Percentiles rank a stretch among this genome's conserved stretches.
phyloP scores from a whole-genome alignment of 2,329 filamentous ascomycete species.

The Cordyceps cicadae region DNA sequence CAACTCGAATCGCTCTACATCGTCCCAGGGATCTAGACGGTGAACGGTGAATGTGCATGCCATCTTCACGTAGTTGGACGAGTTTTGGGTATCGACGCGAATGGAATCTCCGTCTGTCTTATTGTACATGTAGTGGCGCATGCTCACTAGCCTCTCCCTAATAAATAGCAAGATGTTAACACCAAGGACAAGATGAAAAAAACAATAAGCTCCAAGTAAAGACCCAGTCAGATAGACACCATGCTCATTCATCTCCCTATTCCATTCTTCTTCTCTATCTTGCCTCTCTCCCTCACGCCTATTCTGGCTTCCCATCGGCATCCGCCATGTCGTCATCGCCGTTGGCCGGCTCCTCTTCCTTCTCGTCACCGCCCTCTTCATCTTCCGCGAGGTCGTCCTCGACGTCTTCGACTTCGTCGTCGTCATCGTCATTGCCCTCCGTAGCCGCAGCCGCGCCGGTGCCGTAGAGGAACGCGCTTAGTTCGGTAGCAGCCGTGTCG shows the following conservation, averaged over 20 bases:
- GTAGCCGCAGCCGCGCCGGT: conserved; percentile 20
- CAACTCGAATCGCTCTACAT: neutral
- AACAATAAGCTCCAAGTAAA: neutral
- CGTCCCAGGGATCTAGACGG: neutral
- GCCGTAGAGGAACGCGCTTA: conserved; percentile 14
- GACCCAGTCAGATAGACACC: neutral
- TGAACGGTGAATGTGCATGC: neutral
- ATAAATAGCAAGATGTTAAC: neutral
- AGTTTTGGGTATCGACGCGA: neutral
- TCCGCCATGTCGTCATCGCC: conserved; percentile 12
- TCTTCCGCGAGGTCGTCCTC: no score
- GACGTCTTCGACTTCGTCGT: neutral
- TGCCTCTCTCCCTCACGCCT: neutral
- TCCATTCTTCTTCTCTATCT: neutral
- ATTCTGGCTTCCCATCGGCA: conserved; percentile 13
- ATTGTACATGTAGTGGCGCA: neutral
- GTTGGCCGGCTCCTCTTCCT: neutral
- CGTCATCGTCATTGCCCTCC: conserved; percentile 18
- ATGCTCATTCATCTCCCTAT: neutral
- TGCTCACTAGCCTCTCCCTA: neutral
- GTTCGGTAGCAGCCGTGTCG: conserved; percentile 2
- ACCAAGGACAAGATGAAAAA: neutral
- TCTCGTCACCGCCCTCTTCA: neutral
- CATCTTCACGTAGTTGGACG: no score
- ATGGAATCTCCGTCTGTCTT: neutral